Base-by-base conservation (phyloP, 2,329 filamentous ascomycete genomes). In the Alternaria infectoria region DNA sequence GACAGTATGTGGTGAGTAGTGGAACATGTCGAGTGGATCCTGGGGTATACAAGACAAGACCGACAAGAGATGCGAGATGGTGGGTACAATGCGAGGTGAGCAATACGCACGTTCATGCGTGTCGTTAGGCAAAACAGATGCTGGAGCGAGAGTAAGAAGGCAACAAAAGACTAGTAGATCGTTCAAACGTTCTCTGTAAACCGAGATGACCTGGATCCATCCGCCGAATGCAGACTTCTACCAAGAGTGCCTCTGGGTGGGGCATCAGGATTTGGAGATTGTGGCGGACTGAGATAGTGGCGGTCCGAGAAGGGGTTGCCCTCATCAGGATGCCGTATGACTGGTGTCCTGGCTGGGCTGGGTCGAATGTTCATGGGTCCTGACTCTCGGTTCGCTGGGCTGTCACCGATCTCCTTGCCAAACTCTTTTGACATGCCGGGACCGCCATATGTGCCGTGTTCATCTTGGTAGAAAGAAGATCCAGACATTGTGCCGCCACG, bases 341-440 rank as follows among this genome's bases (percentile, higher is more conserved):
- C 81, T 1, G 89, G 87, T 4, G 87, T 89, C 57, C 88, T 85
- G 17, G 86, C 88, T 15, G 90, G 90, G n/a, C 89, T 87, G n/a
- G 87, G 85, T 12, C 70, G 67, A 17, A 74, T 61, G 52, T 68
- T 74, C 69, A 73, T 74, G 2, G 59, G 69, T 30, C 69, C 73
- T 19, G 70, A 67, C n/a, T 65, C 69, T 13, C 70, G 74, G 21
- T 65, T 52, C 13, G 54, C 59, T 56, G 72, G 54, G 19, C 64
- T 58, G 9, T 70, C 73, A 45, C 72, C 76, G 26, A 69, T 71
- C 28, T 77, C 77, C 51, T 78, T 78, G 12, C 64, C 71, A 36
- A 76, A 67, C 8, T 69, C 69, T 52, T 74, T 74, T 8, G 64
- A 57, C 25, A 62, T 45, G 13, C 57, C 58, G 45, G 62, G 28